Conservation (phyloP, 2,329 filamentous ascomycete genomes). For the Aspergillus aculeatinus region DNA sequence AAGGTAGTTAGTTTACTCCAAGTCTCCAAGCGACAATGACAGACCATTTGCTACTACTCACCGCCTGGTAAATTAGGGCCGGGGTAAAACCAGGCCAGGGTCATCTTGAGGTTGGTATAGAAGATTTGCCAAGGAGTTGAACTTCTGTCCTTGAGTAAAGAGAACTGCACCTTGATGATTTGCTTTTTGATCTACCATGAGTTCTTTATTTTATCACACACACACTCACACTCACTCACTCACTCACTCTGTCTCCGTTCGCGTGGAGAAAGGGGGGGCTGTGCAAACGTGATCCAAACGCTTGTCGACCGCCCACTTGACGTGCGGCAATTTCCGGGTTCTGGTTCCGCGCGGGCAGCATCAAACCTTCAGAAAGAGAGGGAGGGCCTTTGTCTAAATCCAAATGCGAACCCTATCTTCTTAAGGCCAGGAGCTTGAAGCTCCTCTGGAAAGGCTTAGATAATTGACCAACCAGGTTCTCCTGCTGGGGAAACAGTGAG, state of each 20-base stretch:
- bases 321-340: background rate
- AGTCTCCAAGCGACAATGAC: too few relatives aligned
- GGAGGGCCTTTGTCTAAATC: background rate
- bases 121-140: background rate
- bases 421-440: background rate
- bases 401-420: background rate
- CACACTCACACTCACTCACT: background rate
- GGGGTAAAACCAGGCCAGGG: background rate
- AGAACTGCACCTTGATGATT: background rate
- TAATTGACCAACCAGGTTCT: background rate
- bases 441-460: background rate
- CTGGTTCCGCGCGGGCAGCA: too few relatives aligned
- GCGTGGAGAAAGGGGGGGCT: background rate
- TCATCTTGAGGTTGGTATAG: background rate
- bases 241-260: background rate
- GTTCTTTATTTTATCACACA: background rate
- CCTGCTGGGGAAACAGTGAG: too few relatives aligned
- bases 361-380: too few relatives aligned
- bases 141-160: background rate
- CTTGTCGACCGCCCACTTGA: background rate
- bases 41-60: background rate
- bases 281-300: background rate
- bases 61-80: background rate
- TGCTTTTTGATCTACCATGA: background rate
- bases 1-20: too few relatives aligned